These are phyloP conservation scores for Barnettozyma populi DNA, from an alignment of 805 yeast species.

Conservation along the genomic window DNA sequence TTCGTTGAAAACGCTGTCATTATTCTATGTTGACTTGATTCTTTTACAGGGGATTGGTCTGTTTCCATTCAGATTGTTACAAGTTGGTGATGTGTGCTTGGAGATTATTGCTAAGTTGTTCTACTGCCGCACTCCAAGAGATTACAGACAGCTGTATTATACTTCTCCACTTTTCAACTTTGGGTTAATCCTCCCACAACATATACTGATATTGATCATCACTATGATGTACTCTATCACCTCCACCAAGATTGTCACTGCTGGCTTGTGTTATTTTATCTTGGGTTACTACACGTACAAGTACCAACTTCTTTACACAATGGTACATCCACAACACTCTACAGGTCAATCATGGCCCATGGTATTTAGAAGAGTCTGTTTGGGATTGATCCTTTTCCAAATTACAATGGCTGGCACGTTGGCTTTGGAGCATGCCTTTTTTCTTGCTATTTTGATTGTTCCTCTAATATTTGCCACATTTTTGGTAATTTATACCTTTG, in stretches of 20 bases:
- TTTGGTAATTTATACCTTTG: slow-evolving; percentile 71
- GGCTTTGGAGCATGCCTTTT: slow-evolving; percentile 67
- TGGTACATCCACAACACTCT: slow-evolving; percentile 94
- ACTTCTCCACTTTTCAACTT: slow-evolving; percentile 91
- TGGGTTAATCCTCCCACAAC: slow-evolving; percentile 88
- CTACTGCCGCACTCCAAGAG: slow-evolving; percentile 76
- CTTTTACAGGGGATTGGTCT: slow-evolving; percentile 81
- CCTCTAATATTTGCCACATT: slow-evolving; percentile 74
- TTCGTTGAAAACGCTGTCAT: slow-evolving; percentile 70
- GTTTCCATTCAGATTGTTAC: slow-evolving; percentile 78
- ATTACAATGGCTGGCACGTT: slow-evolving; percentile 90
- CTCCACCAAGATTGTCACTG: slow-evolving; percentile 80
- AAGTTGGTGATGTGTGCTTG: slow-evolving; percentile 70
- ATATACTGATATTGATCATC: slow-evolving; percentile 78
- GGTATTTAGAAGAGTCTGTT: slow-evolving; percentile 71
- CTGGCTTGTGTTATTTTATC: slow-evolving; percentile 80
- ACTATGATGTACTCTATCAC: slow-evolving; percentile 84
- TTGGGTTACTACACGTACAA: slow-evolving; percentile 87
- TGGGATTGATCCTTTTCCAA: slow-evolving; percentile 82
- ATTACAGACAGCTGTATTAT: slow-evolving; percentile 58
- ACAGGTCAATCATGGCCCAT: slow-evolving; percentile 97
- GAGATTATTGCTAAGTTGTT: slow-evolving; percentile 57
- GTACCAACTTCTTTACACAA: slow-evolving; percentile 82
- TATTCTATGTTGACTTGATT: slow-evolving; percentile 86
- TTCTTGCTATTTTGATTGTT: slow-evolving; percentile 61